Percentiles rank a stretch among this genome's conserved stretches.
Conservation (phyloP, 2,329 filamentous ascomycete genomes). For the Scytalidium lignicola region DNA sequence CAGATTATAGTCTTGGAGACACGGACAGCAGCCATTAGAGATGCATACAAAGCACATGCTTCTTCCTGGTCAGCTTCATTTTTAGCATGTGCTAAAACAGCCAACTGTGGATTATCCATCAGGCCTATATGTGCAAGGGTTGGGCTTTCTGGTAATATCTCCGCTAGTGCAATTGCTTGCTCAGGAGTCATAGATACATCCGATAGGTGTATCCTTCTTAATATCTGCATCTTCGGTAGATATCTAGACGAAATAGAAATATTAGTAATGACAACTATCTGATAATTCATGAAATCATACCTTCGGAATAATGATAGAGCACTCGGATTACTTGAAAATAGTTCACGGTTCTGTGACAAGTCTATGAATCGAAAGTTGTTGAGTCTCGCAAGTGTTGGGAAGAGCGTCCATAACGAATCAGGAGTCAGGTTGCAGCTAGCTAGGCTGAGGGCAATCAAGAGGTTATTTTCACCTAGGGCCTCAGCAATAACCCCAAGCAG, state of each 20-base stretch:
- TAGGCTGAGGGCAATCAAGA: slow-evolving; percentile 77
- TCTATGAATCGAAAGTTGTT: slow-evolving; percentile 82
- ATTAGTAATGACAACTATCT: slow-evolving; percentile 10
- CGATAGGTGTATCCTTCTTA: slow-evolving; percentile 82
- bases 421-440: slow-evolving; percentile 80
- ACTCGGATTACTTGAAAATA: slow-evolving; percentile 72
- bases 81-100: slow-evolving; percentile 65
- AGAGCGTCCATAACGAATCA: slow-evolving; percentile 64
- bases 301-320: slow-evolving; percentile 71
- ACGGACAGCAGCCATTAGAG: slow-evolving; percentile 79
- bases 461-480: slow-evolving; percentile 46
- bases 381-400: slow-evolving; percentile 68
- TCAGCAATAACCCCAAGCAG: slow-evolving; percentile 49
- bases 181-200: slow-evolving; percentile 81
- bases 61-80: slow-evolving; percentile 84
- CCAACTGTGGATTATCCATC: slow-evolving; percentile 71
- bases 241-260: slow-evolving; percentile 46
- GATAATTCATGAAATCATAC: slow-evolving; percentile 31
- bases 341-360: slow-evolving; percentile 78
- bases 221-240: slow-evolving; percentile 67
- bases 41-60: slow-evolving; percentile 89
- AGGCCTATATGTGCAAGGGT: slow-evolving; percentile 82
- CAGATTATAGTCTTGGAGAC: slow-evolving; percentile 80
- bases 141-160: slow-evolving; percentile 80
- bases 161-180: slow-evolving; percentile 85